Evolutionary conservation across 805 yeast species (phyloP), one percentile per base, ranked within the genome.

Genomic region (Wickerhamiella galacta): DNA sequence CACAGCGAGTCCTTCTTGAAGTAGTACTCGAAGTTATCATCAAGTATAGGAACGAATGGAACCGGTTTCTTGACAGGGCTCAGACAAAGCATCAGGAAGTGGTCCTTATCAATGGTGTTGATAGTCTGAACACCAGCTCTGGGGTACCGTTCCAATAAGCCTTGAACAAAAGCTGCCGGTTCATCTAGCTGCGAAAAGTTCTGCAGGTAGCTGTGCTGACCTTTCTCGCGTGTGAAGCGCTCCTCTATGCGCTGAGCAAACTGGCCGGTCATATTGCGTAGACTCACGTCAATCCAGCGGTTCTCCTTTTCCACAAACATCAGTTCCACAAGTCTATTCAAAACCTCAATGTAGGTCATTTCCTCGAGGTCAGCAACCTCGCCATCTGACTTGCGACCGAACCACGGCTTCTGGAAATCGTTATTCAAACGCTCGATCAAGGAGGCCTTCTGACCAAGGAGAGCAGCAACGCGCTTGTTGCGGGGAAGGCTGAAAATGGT

Each of bases 331-430:
- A 80, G 63, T 60, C 98, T 76, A 50, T 69, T 57, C 26, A 92
- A 78, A 51, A 90, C 83, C 62, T 90, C 92, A 51, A 74, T 72
- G 57, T 90, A 90, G 18, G 96, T 87, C 94, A 90, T 83, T 45
- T 83, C 95, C 52, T 78, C 81, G 44, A 90, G 60, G 57, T 92
- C 98, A 54, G 87, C 82, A 32, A 75, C 79, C 52, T 83, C 82
- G 20, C 74, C 64, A 38, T 61, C 60, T 24, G 76, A 59, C 46
- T 76, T 75, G 47, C 64, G 66, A 47, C 93, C 93, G 52, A 90
- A 90, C 98, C 98, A 90, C 32, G 94, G 93, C 62, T 90, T 90
- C 64, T 85, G 96, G 71, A 68, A 85, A 58, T 90, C 98, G 45
- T 83, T 80, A 58, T 90, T 87, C 58, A 90, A 70, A 49, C 72